Conservation (phyloP, 495 filamentous ascomycete species). For the Podospora didyma region DNA sequence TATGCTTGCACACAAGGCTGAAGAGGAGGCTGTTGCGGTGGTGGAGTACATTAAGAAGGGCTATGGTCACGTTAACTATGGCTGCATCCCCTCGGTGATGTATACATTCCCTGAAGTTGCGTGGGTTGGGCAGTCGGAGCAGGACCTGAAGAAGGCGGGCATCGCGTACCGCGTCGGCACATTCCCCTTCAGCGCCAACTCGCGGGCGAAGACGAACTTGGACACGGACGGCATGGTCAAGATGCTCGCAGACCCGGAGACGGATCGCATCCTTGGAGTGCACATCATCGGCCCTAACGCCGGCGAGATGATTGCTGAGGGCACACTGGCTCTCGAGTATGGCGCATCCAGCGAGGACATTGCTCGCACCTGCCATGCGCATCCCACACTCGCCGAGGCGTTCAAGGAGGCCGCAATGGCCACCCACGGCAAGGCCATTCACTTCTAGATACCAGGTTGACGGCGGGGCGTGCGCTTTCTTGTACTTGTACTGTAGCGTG, state of each 20-base stretch:
- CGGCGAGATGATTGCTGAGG: slow-evolving; percentile 99
- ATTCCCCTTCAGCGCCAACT: slow-evolving; percentile 98
- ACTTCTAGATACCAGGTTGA: slow-evolving; percentile 62
- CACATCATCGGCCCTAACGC: slow-evolving; percentile 96
- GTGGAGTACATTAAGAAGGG: slow-evolving; percentile 97
- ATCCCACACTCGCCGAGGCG: slow-evolving; percentile 93
- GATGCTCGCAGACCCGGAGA: slow-evolving; percentile 95
- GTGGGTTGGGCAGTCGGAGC: slow-evolving; percentile 98
- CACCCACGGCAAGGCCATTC: slow-evolving; percentile 92
- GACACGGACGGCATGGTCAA: slow-evolving; percentile 96
- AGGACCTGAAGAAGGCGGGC: slow-evolving; percentile 84
- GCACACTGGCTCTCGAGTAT: slow-evolving; percentile 91
- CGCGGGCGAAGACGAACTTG: slow-evolving; percentile 95
- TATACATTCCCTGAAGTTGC: slow-evolving; percentile 98
- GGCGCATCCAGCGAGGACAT: slow-evolving; percentile 94
- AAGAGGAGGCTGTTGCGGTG: slow-evolving; percentile 93
- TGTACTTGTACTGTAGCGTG: slow-evolving; percentile 22
- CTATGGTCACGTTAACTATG: slow-evolving; percentile 98
- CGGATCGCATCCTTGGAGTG: slow-evolving; percentile 88
- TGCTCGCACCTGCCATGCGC: slow-evolving; percentile 91
- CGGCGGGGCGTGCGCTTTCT: slow-evolving; percentile 1
- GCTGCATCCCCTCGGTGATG: slow-evolving; percentile 96
- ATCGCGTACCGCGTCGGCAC: slow-evolving; percentile 86
- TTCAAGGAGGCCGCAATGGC: slow-evolving; percentile 99
- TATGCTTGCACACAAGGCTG: slow-evolving; percentile 99